Evolutionary conservation across 345 rosid species (phyloP), one percentile per base, ranked within the genome.

Genomic region (Balakata baccata): DNA sequence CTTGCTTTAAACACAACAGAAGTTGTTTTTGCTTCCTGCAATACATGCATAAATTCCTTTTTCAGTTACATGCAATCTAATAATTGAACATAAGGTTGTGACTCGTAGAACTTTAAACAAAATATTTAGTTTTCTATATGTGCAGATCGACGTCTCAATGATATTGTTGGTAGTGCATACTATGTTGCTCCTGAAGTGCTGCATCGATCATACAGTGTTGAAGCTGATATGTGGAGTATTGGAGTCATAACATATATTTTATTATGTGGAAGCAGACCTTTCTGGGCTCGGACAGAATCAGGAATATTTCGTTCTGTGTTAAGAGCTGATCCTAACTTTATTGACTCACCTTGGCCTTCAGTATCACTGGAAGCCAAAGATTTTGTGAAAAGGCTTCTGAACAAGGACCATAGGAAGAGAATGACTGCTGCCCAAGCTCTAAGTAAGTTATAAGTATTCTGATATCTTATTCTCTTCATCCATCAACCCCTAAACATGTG

Each of bases 111-210:
- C 23, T n/a, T 6, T 43, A 43, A 51, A 43, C 52, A 66, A 64
- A 53, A 76, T 45, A 67, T 69, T 69, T 59, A 77, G 76, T 70
- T 72, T n/a, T 74, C 47, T 49, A 49, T 52, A 46, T 14, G 3
- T 47, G 68, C 96, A 95, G 99, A 92, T 87, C 92, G 88, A 68
- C 90, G 93, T 71, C 94, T 91, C 81, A 95, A 85, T 54, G 97
- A 95, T 79, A 89, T 92, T 79, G 99, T 95, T 70, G 99, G 99
- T 46, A 95, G 98, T 80, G 98, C 98, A 73, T 91, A 89, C 81
- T 92, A 95, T 77, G 99, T 92, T 71, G 91, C 99, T 12, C 97
- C 99, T 52, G 98, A 95, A 85, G 99, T 95, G 60, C 99, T 95
- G 47, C 97, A 92, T 80, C 90, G 98, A 83, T 89, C 96, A 25